Conservation (phyloP, 495 filamentous ascomycete species). For the Chaetomium cochliodes region DNA sequence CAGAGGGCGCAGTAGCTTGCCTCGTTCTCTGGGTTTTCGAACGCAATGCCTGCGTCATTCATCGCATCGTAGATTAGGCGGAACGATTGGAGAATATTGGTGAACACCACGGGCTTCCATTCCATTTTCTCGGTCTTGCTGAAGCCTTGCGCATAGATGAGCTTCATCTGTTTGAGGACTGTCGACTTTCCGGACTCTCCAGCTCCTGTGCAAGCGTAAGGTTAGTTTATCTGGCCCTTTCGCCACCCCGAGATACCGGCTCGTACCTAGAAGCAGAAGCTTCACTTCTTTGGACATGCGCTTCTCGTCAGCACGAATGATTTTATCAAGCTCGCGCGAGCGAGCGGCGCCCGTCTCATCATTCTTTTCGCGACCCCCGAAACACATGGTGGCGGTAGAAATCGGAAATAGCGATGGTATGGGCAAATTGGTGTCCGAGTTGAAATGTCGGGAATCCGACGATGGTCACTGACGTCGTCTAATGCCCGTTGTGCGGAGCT, state of each 20-base stretch:
- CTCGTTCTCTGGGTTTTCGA: constrained; percentile 73
- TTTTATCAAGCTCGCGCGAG: constrained; percentile 70
- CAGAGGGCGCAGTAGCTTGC: constrained; percentile 48
- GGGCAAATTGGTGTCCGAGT: background rate
- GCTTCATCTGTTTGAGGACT: constrained; percentile 98
- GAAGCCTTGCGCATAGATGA: constrained; percentile 94
- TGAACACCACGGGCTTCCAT: constrained; percentile 91
- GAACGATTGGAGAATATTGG: constrained; percentile 85
- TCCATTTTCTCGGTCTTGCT: constrained; percentile 87
- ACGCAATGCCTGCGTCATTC: constrained; percentile 76
- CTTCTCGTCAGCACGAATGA: constrained; percentile 79
- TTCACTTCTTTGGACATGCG: constrained; percentile 76
- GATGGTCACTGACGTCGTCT: constrained; percentile 15
- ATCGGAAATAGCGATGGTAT: background rate
- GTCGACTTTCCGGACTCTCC: constrained; percentile 98
- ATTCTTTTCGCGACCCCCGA: constrained; percentile 54
- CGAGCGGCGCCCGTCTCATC: constrained; percentile 49
- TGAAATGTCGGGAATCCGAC: background rate
- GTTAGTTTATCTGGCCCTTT: constrained; percentile 1
- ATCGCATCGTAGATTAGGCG: constrained; percentile 91
- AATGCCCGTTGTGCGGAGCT: background rate
- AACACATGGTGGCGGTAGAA: constrained; percentile 56
- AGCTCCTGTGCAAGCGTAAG: constrained; percentile 60
- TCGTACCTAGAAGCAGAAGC: constrained; percentile 74
- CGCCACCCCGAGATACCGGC: constrained; percentile 7